Base-by-base conservation (phyloP, 179 eudicot species). In the Carnegiea gigantea region DNA sequence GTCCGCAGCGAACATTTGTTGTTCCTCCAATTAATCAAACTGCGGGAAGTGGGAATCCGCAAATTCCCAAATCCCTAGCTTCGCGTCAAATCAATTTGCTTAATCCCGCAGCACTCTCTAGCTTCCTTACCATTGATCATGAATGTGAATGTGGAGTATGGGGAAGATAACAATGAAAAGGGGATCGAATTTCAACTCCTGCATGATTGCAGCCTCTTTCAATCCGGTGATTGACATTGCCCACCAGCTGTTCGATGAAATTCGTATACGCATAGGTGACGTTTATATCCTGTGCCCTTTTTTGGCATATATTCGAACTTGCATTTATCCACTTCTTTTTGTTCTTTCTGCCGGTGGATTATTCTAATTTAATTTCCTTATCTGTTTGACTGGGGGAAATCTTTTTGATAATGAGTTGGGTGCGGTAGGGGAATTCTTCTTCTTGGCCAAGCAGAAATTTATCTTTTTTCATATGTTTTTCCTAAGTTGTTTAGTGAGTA, bases 191-290 rank as follows among this genome's bases (percentile, higher is more conserved):
- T 67, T 79, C 75, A 68, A 68, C 75, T 67, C 44, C 44, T 38
- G n/a, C 30, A 57, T 26, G 28, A 3, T 30, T 15, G 17, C 23
- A 15, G 10, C 49, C 14, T 36, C 17, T 57, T 30, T 1, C 70
- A 77, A 77, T 77, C 49, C 30, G 12, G 20, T 77, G 30, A 33
- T 15, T 21, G 33, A 40, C 49, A 24, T n/a, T 80, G 77, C 43
- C 2, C 60, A 80, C 73, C 72, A 80, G 6, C 70, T 80, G 83
- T 74, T 80, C 78, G 83, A 80, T 75, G 73, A 80, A 80, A 80
- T 80, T 80, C 78, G 73, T 60, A 51, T 73, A 18, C 70, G 20
- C 43, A 24, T 30, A 26, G 28, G 64, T 13, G 20, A 51, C 15
- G 1, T 48, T 73, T 6, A 6, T 15, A 1, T 49, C 43, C 36